Conservation (phyloP, 495 filamentous ascomycete species). For the Penicillium taxi region DNA sequence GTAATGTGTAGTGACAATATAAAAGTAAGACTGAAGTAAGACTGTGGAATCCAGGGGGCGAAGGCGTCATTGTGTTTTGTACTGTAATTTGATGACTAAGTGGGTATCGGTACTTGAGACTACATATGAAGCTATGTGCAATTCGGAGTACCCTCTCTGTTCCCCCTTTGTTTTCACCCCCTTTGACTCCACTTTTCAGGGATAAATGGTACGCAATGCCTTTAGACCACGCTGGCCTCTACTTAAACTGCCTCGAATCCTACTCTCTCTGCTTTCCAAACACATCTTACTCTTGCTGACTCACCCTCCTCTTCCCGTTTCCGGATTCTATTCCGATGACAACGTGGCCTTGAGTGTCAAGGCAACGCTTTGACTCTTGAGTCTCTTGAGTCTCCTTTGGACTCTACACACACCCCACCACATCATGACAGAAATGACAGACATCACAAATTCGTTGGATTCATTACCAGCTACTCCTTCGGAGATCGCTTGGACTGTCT, state of each 20-base stretch:
- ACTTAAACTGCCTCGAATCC: constrained; percentile 25
- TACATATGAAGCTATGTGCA: neutral
- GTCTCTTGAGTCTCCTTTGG: constrained; percentile 2
- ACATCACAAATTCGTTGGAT: constrained; percentile 26
- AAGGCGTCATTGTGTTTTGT: constrained; percentile 8
- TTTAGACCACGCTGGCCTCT: constrained; percentile 43
- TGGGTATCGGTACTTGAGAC: constrained; percentile 2
- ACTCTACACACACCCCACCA: constrained; percentile 9
- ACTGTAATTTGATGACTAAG: neutral
- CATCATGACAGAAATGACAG: constrained; percentile 28
- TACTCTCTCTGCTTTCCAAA: constrained; percentile 4
- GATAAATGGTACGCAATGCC: no score
- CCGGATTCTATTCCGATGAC: constrained; percentile 31
- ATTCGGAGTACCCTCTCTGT: constrained; percentile 1
- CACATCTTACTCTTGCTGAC: constrained; percentile 25
- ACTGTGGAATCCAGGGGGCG: constrained; percentile 21
- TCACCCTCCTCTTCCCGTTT: constrained; percentile 16
- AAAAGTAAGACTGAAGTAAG: constrained; percentile 4
- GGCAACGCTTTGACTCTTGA: constrained; percentile 2
- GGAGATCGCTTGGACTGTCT: constrained; percentile 39
- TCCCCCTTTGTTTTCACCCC: neutral
- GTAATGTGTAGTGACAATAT: no score
- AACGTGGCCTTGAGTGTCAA: constrained; percentile 26
- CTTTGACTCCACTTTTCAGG: neutral
- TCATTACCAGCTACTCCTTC: constrained; percentile 26